Conservation (phyloP, 2,329 filamentous ascomycete species). For the Diaporthe citriasiana region DNA sequence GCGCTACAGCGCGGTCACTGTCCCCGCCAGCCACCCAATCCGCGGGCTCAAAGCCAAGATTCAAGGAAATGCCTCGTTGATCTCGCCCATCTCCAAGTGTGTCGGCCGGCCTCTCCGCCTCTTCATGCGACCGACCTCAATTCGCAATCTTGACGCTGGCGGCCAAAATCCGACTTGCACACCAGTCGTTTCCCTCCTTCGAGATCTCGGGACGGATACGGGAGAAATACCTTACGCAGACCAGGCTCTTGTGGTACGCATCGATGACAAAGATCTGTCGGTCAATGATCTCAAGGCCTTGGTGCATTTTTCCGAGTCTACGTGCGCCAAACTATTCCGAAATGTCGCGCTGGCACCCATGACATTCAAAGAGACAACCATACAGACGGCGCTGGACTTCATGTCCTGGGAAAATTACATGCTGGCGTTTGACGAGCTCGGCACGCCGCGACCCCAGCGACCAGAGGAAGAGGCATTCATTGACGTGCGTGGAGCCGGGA, state of each 20-base stretch:
- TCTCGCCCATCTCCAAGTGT: neutral
- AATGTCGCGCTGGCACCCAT: no score
- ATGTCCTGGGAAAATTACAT: neutral
- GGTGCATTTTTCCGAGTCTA: neutral
- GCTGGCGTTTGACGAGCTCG: neutral
- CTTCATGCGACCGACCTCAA: rapidly evolving
- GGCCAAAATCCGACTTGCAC: neutral
- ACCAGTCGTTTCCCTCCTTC: neutral
- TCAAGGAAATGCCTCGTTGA: neutral
- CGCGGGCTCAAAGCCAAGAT: neutral
- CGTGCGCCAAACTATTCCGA: neutral
- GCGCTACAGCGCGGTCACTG: neutral
- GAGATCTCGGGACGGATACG: neutral
- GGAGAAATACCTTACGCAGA: rapidly evolving
- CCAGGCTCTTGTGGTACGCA: neutral
- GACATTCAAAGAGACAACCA: neutral
- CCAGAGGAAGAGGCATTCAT: neutral
- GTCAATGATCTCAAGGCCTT: neutral
- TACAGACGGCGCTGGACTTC: neutral
- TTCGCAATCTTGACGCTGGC: rapidly evolving
- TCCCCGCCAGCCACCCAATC: neutral
- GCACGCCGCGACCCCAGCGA: neutral
- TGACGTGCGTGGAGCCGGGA: neutral
- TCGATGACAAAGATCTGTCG: neutral
- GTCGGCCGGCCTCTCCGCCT: neutral